phyloP scores from a whole-genome alignment of 192 early-diverging fungal species.

The Backusella circina region DNA sequence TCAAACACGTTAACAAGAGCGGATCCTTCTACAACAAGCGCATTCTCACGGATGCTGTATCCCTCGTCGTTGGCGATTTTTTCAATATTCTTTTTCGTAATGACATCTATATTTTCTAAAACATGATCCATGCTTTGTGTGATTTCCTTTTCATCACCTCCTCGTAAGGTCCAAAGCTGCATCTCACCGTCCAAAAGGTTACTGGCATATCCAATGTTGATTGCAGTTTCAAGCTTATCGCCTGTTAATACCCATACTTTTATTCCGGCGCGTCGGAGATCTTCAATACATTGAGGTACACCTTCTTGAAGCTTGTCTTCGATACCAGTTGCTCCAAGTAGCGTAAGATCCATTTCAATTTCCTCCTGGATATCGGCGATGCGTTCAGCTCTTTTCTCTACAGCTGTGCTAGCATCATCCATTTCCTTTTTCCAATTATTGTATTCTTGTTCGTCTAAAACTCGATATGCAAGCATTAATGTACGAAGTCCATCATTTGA shows the following conservation, averaged over 20 bases:
- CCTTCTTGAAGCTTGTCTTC: constrained; percentile 97
- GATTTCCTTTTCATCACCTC: constrained; percentile 7
- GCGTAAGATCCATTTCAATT: constrained; percentile 77
- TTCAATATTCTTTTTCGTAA: background rate
- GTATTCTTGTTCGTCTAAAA: constrained; percentile 70
- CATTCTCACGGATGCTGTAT: constrained; percentile 38
- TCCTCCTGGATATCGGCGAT: constrained; percentile 68
- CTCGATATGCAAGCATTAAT: constrained; percentile 79
- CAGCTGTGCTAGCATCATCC: constrained; percentile 61
- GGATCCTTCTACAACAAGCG: constrained; percentile 83
- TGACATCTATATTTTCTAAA: background rate
- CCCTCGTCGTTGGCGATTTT: background rate
- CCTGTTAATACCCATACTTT: constrained; percentile 98
- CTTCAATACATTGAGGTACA: constrained; percentile 87
- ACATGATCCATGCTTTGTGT: background rate
- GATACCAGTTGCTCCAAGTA: constrained; percentile 94
- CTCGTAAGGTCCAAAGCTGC: constrained; percentile 59
- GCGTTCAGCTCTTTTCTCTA: constrained; percentile 70
- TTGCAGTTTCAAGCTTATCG: constrained; percentile 97
- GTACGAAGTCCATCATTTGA: constrained; percentile 89
- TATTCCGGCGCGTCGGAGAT: constrained; percentile 81
- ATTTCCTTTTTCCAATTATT: constrained; percentile 72
- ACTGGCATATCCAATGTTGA: constrained; percentile 94
- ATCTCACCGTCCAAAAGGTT: constrained; percentile 68
- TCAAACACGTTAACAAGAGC: constrained; percentile 54